Base-by-base conservation (phyloP, 192 early-diverging fungal genomes). In the Linnemannia hyalina region DNA sequence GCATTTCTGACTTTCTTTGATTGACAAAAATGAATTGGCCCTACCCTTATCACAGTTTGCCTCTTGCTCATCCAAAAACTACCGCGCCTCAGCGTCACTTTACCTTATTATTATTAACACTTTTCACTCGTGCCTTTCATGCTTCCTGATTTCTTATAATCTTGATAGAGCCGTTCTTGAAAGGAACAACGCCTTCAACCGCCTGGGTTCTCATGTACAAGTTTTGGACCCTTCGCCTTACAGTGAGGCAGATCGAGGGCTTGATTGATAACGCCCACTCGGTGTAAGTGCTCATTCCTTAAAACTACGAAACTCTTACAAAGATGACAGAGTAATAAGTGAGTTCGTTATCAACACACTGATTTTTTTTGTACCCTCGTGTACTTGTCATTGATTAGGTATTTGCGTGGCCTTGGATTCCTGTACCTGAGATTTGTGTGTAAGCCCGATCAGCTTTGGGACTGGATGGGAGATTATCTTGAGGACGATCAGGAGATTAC, bases 181-280 rank as follows among this genome's bases (percentile, higher is more conserved):
- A 95, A 76, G 95, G 94, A 10, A 95, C 92, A 16, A 93, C 93
- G 20, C 94, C 95, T 6, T 95, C 94, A 11, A 96, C 96, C 32
- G 95, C 96, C 0, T 97, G 95, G 88, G 96, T 95, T 76, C 88
- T 96, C 52, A 91, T 97, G 35, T 97, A 93, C 88, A 97, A 97
- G 82, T 89, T 97, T 36, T 96, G 95, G 95, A 96, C 95, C 11
- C 78, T 96, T 41, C 87, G 91, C 65, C 82, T 96, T 54, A 96
- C 95, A 4, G 88, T 95, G 10, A 94, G 94, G 73, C 96, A 97
- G 78, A 75, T 97, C n/a, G 89, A 95, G 77, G 92, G 93, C 40
- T 80, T 97, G 83, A 92, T 97, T 89, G 93, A 94, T 55, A 93
- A 94, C 77, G 72, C 90, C 2, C 95, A 96, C 86, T 94, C 94